phyloP scores from a whole-genome alignment of 768 basidiomycete genomes.

The Suillus plorans region DNA sequence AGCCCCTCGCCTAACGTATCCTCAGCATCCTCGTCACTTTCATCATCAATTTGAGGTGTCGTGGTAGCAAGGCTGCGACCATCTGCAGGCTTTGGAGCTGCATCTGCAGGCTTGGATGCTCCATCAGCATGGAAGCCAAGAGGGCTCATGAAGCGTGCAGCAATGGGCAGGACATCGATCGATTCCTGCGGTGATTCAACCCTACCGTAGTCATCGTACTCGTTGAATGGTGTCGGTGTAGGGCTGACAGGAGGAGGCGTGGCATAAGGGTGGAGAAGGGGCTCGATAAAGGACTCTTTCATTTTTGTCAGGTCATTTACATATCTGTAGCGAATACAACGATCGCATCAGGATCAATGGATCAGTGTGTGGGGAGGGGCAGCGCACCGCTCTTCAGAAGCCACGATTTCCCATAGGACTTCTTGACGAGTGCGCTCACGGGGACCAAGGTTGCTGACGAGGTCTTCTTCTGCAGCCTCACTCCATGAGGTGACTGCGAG shows the following conservation, averaged over 20 bases:
- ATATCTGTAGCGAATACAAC: slow-evolving; percentile 56
- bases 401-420: slow-evolving; percentile 95
- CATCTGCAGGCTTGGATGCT: slow-evolving; percentile 30
- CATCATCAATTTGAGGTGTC: slow-evolving; percentile 67
- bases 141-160: slow-evolving; percentile 87
- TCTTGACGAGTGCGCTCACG: slow-evolving; percentile 95
- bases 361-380: slow-evolving; percentile 6
- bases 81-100: slow-evolving; percentile 34
- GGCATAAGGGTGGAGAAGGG: slow-evolving; percentile 81
- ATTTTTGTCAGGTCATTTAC: slow-evolving; percentile 87
- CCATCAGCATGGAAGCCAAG: slow-evolving; percentile 47
- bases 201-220: slow-evolving; percentile 67
- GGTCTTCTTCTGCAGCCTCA: slow-evolving; percentile 90
- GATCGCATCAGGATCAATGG: slow-evolving; percentile 2
- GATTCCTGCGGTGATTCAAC: slow-evolving; percentile 70
- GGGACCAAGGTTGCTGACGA: slow-evolving; percentile 90
- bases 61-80: slow-evolving; percentile 47
- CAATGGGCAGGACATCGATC: slow-evolving; percentile 80
- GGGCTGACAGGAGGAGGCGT: slow-evolving; percentile 43
- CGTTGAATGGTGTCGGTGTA: slow-evolving; percentile 53
- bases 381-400: slow-evolving; percentile 87
- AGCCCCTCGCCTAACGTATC: slow-evolving; percentile 43
- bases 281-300: slow-evolving; percentile 91
- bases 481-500: slow-evolving; percentile 86
- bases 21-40: slow-evolving; percentile 64